phyloP scores from a whole-genome alignment of 2,329 filamentous ascomycete genomes.

The Teratosphaeria nubilosa region DNA sequence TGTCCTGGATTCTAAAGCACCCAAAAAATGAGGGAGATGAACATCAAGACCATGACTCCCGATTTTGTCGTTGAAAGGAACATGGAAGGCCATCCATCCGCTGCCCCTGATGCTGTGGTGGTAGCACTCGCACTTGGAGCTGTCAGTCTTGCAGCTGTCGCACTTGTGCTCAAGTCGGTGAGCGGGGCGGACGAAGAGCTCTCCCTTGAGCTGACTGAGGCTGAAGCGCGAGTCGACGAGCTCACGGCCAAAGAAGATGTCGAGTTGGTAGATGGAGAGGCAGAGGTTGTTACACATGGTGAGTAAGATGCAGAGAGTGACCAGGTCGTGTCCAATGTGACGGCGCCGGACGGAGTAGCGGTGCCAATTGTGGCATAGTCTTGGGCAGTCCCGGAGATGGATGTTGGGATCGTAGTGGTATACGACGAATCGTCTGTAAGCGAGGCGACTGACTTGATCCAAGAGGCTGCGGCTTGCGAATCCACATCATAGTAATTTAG shows the following conservation, averaged over 20 bases:
- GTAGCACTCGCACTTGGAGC: background rate
- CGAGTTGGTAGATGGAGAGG: background rate
- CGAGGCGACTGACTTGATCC: constrained; percentile 16
- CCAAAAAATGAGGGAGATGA: background rate
- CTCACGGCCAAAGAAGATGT: background rate
- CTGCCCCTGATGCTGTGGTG: background rate
- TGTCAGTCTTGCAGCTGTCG: background rate
- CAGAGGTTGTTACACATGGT: background rate
- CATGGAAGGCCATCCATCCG: background rate
- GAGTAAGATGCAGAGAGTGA: background rate
- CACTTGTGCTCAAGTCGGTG: background rate
- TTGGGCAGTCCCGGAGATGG: constrained; percentile 6
- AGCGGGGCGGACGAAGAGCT: background rate
- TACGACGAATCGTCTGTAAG: constrained; percentile 4
- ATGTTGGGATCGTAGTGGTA: constrained; percentile 6
- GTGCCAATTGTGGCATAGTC: constrained; percentile 8
- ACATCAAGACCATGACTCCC: background rate
- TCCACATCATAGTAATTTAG: constrained; percentile 30
- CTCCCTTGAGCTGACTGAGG: background rate
- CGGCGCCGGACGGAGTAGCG: constrained; percentile 7
- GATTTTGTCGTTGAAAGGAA: background rate
- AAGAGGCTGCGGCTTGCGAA: constrained; percentile 15
- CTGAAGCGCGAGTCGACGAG: background rate
- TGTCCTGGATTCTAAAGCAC: background rate
- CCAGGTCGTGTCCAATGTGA: constrained; percentile 7